Base-by-base conservation (phyloP, 2,329 filamentous ascomycete species). In the Davidsoniella eucalypti region DNA sequence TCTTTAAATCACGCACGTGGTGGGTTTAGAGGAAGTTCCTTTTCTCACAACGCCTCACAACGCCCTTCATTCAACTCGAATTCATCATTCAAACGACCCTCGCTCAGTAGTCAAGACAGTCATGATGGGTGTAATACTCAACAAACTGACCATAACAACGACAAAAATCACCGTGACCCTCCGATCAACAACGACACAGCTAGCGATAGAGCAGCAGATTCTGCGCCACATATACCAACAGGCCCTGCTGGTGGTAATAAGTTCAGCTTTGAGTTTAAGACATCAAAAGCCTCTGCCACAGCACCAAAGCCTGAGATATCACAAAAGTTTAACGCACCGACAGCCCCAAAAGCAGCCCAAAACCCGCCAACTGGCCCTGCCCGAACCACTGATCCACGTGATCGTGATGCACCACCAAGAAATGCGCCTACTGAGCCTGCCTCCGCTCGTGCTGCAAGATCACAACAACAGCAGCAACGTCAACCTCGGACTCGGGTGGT, bases 181-280 rank as follows among this genome's bases (percentile, higher is more conserved):
- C 37, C n/a, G 8, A 10, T 17, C 21, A 42, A 50, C 16, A n/a
- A 16, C 23, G 14, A 46, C 12, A 38, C 47, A 12, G 16, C 8
- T 23, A 40, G 44, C 72, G 2, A 33, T 33, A 33, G 29, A 33
- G 6, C 29, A 33, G 12, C 29, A 2, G 29, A 10, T 10, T 33
- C 29, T 33, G 29, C 29, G 2, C 29, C 9, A 9, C 29, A 33
- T 33, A 33, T 33, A 10, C 69, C 73, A 17, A 68, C 70, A 2
- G 71, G 71, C 33, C 65, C 67, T 3, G 62, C 48, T 14, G 44
- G 38, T 16, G 44, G 44, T 1, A 66, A 78, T 42, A 92, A 90
- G 65, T 93, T 95, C 60, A 93, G 87, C 62, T 96, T 96, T 63
- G 87, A 87, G 1, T 87, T 96, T 64, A 95, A 95, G 62, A 75